Base-by-base conservation (phyloP, 257 asterid genomes). In the Apocynum venetum region DNA sequence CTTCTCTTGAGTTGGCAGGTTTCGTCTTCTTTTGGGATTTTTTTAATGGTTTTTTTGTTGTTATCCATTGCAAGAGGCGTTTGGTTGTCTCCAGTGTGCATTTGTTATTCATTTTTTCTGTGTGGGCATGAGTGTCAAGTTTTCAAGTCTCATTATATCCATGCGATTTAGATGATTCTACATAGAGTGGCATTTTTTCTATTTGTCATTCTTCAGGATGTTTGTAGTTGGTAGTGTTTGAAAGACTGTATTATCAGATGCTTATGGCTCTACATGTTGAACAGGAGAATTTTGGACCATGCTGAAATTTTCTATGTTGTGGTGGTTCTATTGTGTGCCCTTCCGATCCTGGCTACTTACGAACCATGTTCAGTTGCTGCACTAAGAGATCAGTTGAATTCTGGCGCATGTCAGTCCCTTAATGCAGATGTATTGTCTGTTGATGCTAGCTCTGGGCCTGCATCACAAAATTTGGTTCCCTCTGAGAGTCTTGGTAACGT, bases 351-450 rank as follows among this genome's bases (percentile, higher is more conserved):
- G 64, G 87, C 82, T 38, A 67, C 80, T 63, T 74, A 83, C 46
- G 87, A 80, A 63, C 60, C 87, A 49, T 77, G 88, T 74, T 48
- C 88, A 1, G 66, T 67, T 9, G 70, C 79, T 73, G 92, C 84
- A 68, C 80, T 73, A 46, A 82, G 77, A 46, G 43, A 74, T 61
- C 83, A 75, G 69, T 82, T 82, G 74, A 84, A 83, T 35, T 53
- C 73, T 72, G 90, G 80, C 65, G 78, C 85, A 66, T 89, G 89
- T 81, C 68, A 76, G 83, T 77, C 85, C 73, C 79, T 71, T 65
- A 70, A 56, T 66, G 83, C 73, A 40, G 87, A 78, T 75, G 76
- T 72, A 19, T 78, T 71, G 59, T 81, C 72, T 81, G 84, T 74
- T 66, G 85, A 83, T 75, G 71, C 76, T 61, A 76, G 75, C 80